These are phyloP conservation scores for Bacidia gigantensis DNA, from an alignment of 495 filamentous ascomycete genomes.

Conservation along the genomic window DNA sequence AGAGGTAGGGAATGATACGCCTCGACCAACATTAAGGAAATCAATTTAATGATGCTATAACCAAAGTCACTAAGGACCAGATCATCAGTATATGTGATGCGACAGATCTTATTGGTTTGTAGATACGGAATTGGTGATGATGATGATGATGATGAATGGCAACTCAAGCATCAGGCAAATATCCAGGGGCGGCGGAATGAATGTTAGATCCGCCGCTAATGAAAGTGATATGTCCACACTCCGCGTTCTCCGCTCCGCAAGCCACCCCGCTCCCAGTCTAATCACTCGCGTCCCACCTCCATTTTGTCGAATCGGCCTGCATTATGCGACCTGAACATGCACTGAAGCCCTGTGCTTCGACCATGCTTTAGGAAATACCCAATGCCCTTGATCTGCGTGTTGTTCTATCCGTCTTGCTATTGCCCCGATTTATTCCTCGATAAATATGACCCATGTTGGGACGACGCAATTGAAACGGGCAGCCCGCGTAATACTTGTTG, in stretches of 20 bases:
- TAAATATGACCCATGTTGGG: neutral
- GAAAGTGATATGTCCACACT: neutral
- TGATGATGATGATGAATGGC: too few relatives aligned
- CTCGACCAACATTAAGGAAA: too few relatives aligned
- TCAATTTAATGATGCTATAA: too few relatives aligned
- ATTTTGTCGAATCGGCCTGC: neutral
- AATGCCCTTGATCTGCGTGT: neutral
- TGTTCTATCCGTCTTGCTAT: neutral
- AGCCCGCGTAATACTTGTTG: conserved; percentile 86
- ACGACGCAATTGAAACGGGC: conserved; percentile 53
- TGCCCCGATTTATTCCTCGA: neutral
- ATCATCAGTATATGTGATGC: too few relatives aligned
- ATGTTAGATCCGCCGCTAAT: neutral
- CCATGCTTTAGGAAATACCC: conserved; percentile 8
- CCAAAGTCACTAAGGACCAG: too few relatives aligned
- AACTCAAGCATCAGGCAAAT: neutral
- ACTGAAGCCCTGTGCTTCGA: conserved; percentile 17
- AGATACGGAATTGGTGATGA: neutral
- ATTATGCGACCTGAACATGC: conserved; percentile 13
- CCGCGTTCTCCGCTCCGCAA: neutral
- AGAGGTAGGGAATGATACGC: too few relatives aligned
- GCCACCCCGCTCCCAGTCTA: neutral
- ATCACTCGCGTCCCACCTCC: neutral
- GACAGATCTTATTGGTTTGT: too few relatives aligned
- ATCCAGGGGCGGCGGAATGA: neutral